Base-by-base conservation (phyloP, 73 alveolate species). In the Tetrahymena malaccensis region DNA sequence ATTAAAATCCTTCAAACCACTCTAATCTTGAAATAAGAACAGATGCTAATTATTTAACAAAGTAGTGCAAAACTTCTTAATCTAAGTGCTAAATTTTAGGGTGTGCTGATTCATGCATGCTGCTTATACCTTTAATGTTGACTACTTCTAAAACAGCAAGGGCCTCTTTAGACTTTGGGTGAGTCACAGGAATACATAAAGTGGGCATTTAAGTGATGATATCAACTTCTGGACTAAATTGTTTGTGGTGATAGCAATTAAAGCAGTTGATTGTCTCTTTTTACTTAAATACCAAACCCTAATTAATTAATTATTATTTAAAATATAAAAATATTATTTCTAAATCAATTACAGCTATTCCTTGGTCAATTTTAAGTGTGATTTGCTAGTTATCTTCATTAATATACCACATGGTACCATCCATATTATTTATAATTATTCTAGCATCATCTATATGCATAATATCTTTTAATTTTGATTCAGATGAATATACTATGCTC, bases 171-270 rank as follows among this genome's bases (percentile, higher is more conserved):
- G 89, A 55, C 27, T 93, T 55, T 35, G 57, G 43, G 9, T 70
- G 84, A 56, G 94, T 22, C 38, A 97, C 93, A 22, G 98, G 98
- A 85, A 96, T 95, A 27, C 96, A 93, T 17, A 97, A 43, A 6
- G 96, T 96, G 5, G 98, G 98, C 98, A 96, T 97, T 84, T 96
- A 93, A 21, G 98, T 97, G 17, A 96, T 97, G 19, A 97, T 94
- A 93, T 97, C 98, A 37, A 97, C 96, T n/a, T 95, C 83, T 10
- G 98, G 97, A 55, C 96, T 97, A 55, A 93, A 97, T 5, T 85
- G 85, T 34, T 96, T 85, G 94, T 96, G 97, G 34, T 85, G 93
- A 50, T 97, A 97, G 31, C 97, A 96, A 94, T 97, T 97, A 70
- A 83, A 44, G 6, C 96, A 94, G 22, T 96, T 93, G 8, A 97